These are phyloP conservation scores for Cryptosporidium ryanae DNA, from an alignment of 169 alveolate genomes.

Conservation along the genomic window DNA sequence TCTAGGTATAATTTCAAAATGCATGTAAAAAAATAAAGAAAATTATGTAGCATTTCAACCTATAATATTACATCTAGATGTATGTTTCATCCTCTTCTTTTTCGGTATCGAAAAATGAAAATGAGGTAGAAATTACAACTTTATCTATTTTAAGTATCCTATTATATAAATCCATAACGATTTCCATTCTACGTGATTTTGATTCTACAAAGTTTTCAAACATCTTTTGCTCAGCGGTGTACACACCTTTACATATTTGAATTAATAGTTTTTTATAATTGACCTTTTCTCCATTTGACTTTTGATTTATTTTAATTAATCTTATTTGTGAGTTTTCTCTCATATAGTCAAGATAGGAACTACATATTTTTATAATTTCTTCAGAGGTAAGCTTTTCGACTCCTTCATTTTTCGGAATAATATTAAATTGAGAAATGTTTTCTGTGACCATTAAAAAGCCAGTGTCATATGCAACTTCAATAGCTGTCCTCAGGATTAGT, in stretches of 20 bases:
- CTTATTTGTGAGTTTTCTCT: background rate
- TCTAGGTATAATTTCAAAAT: conserved; percentile 29
- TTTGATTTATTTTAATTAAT: background rate
- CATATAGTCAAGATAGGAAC: background rate
- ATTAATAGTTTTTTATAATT: background rate
- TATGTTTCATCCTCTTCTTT: too few species aligned
- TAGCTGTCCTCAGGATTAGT: conserved; percentile 4
- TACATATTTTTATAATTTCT: conserved; percentile 2
- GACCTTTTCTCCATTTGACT: background rate
- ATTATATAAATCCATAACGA: conserved; percentile 14
- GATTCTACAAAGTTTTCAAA: conserved; percentile 46
- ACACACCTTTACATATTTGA: conserved; percentile 4
- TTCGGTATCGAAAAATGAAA: conserved; percentile 13
- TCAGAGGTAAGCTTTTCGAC: conserved; percentile 1
- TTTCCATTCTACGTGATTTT: conserved; percentile 9
- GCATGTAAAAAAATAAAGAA: background rate
- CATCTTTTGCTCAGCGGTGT: conserved; percentile 5
- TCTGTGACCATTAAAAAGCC: conserved; percentile 17
- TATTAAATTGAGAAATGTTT: background rate
- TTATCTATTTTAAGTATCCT: conserved; percentile 8
- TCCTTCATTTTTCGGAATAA: conserved; percentile 5
- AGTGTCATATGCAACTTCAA: conserved; percentile 20
- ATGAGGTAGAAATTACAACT: conserved; percentile 39
- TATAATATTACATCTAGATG: too few species aligned
- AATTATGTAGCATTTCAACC: too few species aligned